Evolutionary conservation across 2,329 filamentous ascomycete species (phyloP), one percentile per base, ranked within the genome.

Genomic region (Pseudodiploospora longispora): DNA sequence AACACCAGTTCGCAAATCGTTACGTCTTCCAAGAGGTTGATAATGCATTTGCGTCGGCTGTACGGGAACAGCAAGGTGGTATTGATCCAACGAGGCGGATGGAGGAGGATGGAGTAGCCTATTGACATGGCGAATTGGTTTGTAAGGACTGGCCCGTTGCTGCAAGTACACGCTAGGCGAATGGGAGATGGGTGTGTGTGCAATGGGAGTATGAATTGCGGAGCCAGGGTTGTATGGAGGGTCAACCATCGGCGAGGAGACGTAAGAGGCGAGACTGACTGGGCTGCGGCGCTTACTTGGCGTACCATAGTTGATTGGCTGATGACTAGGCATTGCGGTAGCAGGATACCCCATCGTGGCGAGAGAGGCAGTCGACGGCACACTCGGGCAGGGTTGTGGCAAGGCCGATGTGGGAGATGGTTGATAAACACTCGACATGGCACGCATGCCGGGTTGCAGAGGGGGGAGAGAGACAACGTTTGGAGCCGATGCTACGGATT

Each of bases 81-180:
- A 84, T 54, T 85, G 77, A 50, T 91, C 83, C 50, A 94, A 76
- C 6, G 87, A 87, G 6, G 81, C 75, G 27, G 87, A 85, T 1
- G 89, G 86, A 6, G 89, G 87, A 30, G 90, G 90, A 47, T 93
- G 88, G 30, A 96, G 73, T n/a, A 97, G 76, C 1, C 88, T 95
- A 54, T 93, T 89, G 47, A 96, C 87, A 48, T 87, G 79, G 42
- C 90, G 85, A 34, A 96, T 84, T 1, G 91, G 91, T 51, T 88
- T 86, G 65, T 97, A 97, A 3, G 93, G 93, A 44, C 91, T 97
- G 50, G 86, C 83, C 45, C 93, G 80, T 60, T 95, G 87, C 57
- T 87, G 85, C 33, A 96, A 72, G 64, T 94, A 94, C 57, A 87
- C 80, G 8, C 86, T 90, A 1, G 91, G 91, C 30, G 93, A 97